A percentile compares a stretch with the other conserved stretches of the same genome.
Evolutionary conservation across 2,329 filamentous ascomycete species (phyloP).

Genomic region (Diaporthe batatas): DNA sequence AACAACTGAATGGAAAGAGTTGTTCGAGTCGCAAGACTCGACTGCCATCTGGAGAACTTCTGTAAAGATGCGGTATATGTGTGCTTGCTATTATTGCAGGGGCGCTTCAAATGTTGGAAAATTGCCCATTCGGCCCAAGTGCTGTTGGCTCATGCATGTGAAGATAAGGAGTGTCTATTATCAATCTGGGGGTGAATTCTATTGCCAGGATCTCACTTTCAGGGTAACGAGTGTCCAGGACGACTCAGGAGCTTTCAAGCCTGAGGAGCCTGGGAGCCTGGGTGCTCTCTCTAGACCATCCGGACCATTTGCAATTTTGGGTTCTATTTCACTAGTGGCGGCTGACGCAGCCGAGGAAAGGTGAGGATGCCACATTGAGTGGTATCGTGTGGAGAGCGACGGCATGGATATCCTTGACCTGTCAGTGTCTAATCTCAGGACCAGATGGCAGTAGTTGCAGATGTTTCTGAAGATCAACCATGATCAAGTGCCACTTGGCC

Average conservation of each 20-base stretch:
- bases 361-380: neutral
- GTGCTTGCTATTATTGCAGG: neutral
- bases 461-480: neutral
- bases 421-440: neutral
- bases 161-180: too few species aligned
- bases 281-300: neutral
- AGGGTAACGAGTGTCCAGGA: too few species aligned
- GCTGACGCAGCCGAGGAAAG: conserved; percentile 14
- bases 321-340: conserved; percentile 8
- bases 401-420: conserved; percentile 11
- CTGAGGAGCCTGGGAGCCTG: too few species aligned
- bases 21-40: neutral
- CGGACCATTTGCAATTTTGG: neutral
- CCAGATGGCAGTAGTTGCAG: neutral
- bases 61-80: neutral
- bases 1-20: neutral
- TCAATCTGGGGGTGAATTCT: neutral
- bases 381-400: neutral
- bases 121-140: neutral
- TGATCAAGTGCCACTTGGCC: neutral
- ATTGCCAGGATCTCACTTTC: neutral
- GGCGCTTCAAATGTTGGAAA: too few species aligned
- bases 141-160: too few species aligned
- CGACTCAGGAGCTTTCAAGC: neutral
- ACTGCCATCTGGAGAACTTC: neutral